phyloP scores from a whole-genome alignment of 192 early-diverging fungal genomes.

The Podila minutissima region DNA sequence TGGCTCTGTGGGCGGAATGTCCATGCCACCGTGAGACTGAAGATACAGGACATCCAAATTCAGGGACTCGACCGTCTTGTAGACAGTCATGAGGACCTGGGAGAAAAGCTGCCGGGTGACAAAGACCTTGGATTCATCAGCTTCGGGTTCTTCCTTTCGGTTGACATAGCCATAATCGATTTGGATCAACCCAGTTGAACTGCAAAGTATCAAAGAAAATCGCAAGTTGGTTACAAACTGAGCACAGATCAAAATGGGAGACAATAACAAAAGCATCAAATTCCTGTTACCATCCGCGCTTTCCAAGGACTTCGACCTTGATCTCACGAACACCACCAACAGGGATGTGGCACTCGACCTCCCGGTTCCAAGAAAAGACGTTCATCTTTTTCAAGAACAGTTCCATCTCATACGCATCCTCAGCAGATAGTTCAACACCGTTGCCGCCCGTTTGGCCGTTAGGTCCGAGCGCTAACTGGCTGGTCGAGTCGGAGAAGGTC shows the following conservation, averaged over 20 bases:
- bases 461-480: conserved; percentile 23
- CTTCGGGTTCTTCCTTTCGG: conserved; percentile 26
- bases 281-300: conserved; percentile 67
- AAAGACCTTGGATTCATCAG: conserved; percentile 53
- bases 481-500: conserved; percentile 65
- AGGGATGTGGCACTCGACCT: conserved; percentile 58
- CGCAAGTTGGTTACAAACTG: neutral
- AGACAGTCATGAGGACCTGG: conserved; percentile 76
- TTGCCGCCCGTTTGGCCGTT: neutral
- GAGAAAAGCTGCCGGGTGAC: conserved; percentile 73
- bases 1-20: conserved; percentile 35
- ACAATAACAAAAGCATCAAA: neutral
- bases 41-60: conserved; percentile 77
- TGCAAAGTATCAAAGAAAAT: conserved; percentile 8
- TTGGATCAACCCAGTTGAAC: conserved; percentile 74
- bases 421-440: conserved; percentile 62
- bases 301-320: conserved; percentile 77
- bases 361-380: conserved; percentile 65
- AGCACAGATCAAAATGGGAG: neutral
- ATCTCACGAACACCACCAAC: conserved; percentile 63
- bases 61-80: conserved; percentile 65
- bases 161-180: conserved; percentile 75
- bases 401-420: conserved; percentile 83
- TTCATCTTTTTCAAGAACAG: conserved; percentile 64
- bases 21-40: conserved; percentile 50